Base-by-base conservation (phyloP, 2,329 filamentous ascomycete genomes). In the Dendrostoma leiphaemia region DNA sequence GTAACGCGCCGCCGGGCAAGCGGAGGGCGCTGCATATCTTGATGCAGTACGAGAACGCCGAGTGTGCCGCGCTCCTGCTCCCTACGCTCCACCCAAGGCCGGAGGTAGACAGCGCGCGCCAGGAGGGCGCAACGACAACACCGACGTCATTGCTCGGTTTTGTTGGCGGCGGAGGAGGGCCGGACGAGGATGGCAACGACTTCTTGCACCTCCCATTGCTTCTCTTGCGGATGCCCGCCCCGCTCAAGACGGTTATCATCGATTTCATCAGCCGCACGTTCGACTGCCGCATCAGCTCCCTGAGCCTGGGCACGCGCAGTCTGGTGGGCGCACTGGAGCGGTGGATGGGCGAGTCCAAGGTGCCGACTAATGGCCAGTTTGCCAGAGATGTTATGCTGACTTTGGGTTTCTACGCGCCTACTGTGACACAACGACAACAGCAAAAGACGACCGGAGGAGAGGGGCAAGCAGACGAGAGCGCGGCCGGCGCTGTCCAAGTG, bases 231-330 rank as follows among this genome's bases (percentile, higher is more conserved):
- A 83, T 84, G 78, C 81, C 82, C 0, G 67, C 75, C 4, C 67
- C 79, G 2, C 67, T 84, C 1, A 81, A 80, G 59, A 55, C 68
- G 2, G 67, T 79, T 19, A 60, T 84, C 0, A 57, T 71, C n/a
- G 73, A 77, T 21, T 85, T 83, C 64, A 66, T 85, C 10, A 70
- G 74, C 3, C 73, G 66, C 38, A 75, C 75, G 0, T 84, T 84
- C 58, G 82, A 85, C 67, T 83, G 79, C 57, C 80, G 79, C 26
- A 74, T 83, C 41, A 76, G 71, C 51, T 69, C 77, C 4, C 65
- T 84, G 38, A 70, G 70, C 1, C 64, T 84, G 2, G 77, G 78
- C 6, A 81, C 79, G 6, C 71, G 71, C 41, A 80, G 77, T 2
- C 69, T 85, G 0, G 66, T 82, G 1, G 62, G 64, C 4, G 68